A percentile compares a stretch with the other conserved stretches of the same genome.
phyloP scores from a whole-genome alignment of 768 basidiomycete species.

The Leccinum imitatum region DNA sequence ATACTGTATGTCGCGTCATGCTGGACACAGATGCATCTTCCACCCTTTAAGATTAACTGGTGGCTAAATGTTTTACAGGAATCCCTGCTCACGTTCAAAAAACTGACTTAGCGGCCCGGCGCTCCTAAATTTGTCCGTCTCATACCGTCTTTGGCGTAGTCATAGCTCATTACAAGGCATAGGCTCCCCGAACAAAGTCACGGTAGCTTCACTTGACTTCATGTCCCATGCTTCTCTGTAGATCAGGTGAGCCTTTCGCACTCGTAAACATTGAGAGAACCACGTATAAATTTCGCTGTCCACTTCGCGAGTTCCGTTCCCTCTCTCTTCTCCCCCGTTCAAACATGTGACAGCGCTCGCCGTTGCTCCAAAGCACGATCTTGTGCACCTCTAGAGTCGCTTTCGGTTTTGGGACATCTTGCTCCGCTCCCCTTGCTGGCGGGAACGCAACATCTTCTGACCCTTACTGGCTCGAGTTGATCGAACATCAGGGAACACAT shows the following conservation, averaged over 20 bases:
- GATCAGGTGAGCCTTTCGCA: background rate
- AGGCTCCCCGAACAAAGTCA: background rate
- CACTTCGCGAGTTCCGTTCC: slow-evolving; percentile 31
- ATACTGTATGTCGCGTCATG: background rate
- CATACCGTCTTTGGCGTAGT: background rate
- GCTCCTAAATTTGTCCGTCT: background rate
- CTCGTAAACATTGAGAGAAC: background rate
- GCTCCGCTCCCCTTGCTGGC: slow-evolving; percentile 42
- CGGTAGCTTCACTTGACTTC: background rate
- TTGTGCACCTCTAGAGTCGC: slow-evolving; percentile 1
- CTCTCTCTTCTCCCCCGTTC: background rate
- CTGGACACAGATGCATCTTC: background rate
- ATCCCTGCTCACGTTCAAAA: background rate
- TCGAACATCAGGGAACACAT: slow-evolving; percentile 65
- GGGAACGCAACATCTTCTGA: slow-evolving; percentile 43
- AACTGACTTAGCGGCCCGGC: background rate
- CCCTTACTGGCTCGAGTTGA: slow-evolving; percentile 70
- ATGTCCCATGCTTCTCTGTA: background rate
- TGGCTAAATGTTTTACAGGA: background rate
- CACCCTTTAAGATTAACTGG: background rate
- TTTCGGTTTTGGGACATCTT: slow-evolving; percentile 46
- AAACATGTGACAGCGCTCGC: slow-evolving; percentile 11
- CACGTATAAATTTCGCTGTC: background rate
- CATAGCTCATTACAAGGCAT: background rate
- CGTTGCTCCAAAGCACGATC: slow-evolving; percentile 14